Evolutionary conservation across 2,329 filamentous ascomycete genomes (phyloP), one percentile per base, ranked within the genome.

Genomic region (Nothomitra cinnamomea): DNA sequence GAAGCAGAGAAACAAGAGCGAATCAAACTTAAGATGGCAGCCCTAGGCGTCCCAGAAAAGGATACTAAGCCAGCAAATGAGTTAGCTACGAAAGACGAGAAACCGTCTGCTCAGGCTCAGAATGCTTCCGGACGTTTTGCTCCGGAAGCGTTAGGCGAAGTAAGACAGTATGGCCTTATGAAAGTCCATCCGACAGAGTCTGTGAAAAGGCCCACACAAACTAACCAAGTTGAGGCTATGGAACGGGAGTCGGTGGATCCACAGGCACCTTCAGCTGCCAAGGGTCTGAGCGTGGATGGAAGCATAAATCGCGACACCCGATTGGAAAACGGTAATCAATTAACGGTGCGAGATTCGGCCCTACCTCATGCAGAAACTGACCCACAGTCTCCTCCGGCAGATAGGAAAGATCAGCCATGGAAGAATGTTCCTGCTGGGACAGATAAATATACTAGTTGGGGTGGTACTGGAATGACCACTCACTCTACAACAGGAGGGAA

Each of bases 1-100:
- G 83, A 87, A 61, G 82, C 79, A n/a, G 85, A 78, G 17, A 77
- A 74, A 56, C 76, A 78, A 60, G 83, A 86, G 62, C 77, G 85
- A 22, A 80, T 89, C 56, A 77, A 80, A 49, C 75, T 82, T 62
- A 87, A 86, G 65, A 68, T 89, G 48, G 83, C 83, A 60, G 78
- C 79, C 7, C 69, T 89, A 62, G 83, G 82, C 17, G 45, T 35
- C n/a, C 52, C 52, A 3, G 79, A 78, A 62, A 79, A 78, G 60
- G 71, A 52, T n/a, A 43, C 61, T 1, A 66, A 67, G 55, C 47
- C 56, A 17, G 48, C 57, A 60, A 67, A 66, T 58, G 68, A 70
- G 43, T 60, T 52, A 21, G 53, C 35, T 32, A 19, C 50, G 25
- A 52, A 25, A 41, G 50, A 62, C 24, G 55, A 74, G 8, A 57